phyloP scores from a whole-genome alignment of 768 basidiomycete genomes.

The Tulasnella sp. region DNA sequence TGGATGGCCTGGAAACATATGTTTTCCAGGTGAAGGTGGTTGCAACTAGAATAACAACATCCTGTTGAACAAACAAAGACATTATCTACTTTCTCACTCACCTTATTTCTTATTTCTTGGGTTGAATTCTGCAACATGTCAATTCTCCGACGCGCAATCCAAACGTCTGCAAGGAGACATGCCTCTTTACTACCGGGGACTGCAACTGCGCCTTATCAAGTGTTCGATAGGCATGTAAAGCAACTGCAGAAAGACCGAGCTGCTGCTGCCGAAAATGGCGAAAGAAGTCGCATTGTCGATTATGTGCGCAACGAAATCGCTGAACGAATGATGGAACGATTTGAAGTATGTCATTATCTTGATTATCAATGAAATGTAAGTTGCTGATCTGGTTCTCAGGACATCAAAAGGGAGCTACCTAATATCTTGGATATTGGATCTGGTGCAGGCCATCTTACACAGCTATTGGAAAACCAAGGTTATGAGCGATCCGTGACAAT shows the following conservation, averaged over 20 bases:
- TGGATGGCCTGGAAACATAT: no score
- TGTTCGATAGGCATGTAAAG: constrained; percentile 80
- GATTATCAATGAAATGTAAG: background rate
- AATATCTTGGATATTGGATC: constrained; percentile 78
- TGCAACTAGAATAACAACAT: no score
- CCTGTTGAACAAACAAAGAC: no score
- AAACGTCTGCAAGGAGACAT: no score
- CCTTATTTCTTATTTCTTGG: no score
- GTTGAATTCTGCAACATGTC: no score
- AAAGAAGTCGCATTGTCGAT: constrained; percentile 65
- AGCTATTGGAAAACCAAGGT: constrained; percentile 48
- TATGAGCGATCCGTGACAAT: constrained; percentile 62
- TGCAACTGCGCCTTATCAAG: constrained; percentile 50
- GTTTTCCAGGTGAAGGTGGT: no score
- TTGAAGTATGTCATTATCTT: constrained; percentile 43
- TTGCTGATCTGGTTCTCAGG: constrained; percentile 36
- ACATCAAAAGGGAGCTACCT: constrained; percentile 75
- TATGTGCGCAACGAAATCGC: constrained; percentile 87
- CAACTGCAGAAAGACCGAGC: constrained; percentile 64
- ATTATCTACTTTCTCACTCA: no score
- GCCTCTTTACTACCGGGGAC: constrained; percentile 7
- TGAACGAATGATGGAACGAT: constrained; percentile 77
- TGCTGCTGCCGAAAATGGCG: constrained; percentile 41
- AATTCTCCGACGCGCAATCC: no score
- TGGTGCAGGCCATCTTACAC: constrained; percentile 85